Base-by-base conservation (phyloP, 139 green algal genomes). In the Klebsormidium nitens region DNA sequence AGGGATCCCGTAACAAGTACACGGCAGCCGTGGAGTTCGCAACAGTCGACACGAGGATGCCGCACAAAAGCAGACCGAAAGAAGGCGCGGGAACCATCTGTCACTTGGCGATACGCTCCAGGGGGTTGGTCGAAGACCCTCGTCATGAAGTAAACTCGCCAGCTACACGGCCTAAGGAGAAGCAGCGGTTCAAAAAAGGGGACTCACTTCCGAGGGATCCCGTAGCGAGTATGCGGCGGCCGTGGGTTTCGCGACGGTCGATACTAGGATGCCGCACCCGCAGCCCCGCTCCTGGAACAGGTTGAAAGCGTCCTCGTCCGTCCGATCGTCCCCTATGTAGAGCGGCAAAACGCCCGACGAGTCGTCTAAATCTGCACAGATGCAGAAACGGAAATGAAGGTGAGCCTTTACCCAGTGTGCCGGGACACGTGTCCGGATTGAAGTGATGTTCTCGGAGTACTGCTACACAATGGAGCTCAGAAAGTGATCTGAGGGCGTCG, bases 241-340 rank as follows among this genome's bases (percentile, higher is more conserved):
- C 19, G 71, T 75, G 11, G 5, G 17, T 39, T 78, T 78, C 14
- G 57, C 40, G 26, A 56, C 64, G 39, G 50, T 68, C 2, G 63
- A 57, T 11, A 78, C 71, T 8, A 78, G 28, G 8, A 78, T 75
- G 3, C 71, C 71, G 39, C 34, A 75, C n/a, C 71, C 71, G 14
- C 19, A 57, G 4, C 62, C 71, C 44, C 64, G 34, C 36, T 78
- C 71, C 23, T 68, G 49, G n/a, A 78, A 57, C 19, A 78, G 26
- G 55, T 29, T 70, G 81, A 98, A 98, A 2, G 93, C 93, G 69
- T 98, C 93, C 78, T 98, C 93, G 76, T 98, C 93, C 14, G 93
- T 98, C 36, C 87, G 82, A 81, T 98, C 93, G 74, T 98, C 93
- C 0, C 93, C 93, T 8, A 98, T 87, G 84, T 98, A 98, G 14